Conservation (phyloP, 2,329 filamentous ascomycete species). For the Scedosporium aurantiacum region DNA sequence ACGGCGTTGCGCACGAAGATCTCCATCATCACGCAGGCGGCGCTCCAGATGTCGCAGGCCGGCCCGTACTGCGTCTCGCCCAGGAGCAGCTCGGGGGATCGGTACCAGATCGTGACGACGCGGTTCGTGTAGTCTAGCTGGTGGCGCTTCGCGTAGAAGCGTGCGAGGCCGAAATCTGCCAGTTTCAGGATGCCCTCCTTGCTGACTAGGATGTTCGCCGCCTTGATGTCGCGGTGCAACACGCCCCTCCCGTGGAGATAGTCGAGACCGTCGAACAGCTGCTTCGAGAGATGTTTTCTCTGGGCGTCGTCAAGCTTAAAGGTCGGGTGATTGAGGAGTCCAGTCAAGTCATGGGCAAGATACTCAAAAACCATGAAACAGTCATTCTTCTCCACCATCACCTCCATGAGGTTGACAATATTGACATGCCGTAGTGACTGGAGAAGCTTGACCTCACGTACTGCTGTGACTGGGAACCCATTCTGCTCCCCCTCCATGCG, state of each 20-base stretch:
- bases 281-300: slow-evolving; percentile 85
- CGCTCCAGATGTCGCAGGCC: slow-evolving; percentile 92
- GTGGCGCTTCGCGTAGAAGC: slow-evolving; percentile 88
- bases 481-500: slow-evolving; percentile 89
- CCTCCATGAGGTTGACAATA: slow-evolving; percentile 73
- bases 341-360: slow-evolving; percentile 88
- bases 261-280: slow-evolving; percentile 87
- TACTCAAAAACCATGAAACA: slow-evolving; percentile 99
- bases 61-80: slow-evolving; percentile 86
- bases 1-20: slow-evolving; percentile 91
- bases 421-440: slow-evolving; percentile 75
- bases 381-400: slow-evolving; percentile 97
- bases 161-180: slow-evolving; percentile 89
- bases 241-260: slow-evolving; percentile 92
- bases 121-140: slow-evolving; percentile 96
- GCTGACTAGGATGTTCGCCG: slow-evolving; percentile 91
- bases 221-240: slow-evolving; percentile 94
- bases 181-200: slow-evolving; percentile 81
- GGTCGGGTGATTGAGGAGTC: slow-evolving; percentile 84
- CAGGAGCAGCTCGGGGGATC: slow-evolving; percentile 78
- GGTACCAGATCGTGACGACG: slow-evolving; percentile 98
- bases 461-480: slow-evolving; percentile 82
- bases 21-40: slow-evolving; percentile 90
- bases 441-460: slow-evolving; percentile 84
- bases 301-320: slow-evolving; percentile 77